Conservation (phyloP, 1,284 basidiomycete genomes). For the Meira nashicola region DNA sequence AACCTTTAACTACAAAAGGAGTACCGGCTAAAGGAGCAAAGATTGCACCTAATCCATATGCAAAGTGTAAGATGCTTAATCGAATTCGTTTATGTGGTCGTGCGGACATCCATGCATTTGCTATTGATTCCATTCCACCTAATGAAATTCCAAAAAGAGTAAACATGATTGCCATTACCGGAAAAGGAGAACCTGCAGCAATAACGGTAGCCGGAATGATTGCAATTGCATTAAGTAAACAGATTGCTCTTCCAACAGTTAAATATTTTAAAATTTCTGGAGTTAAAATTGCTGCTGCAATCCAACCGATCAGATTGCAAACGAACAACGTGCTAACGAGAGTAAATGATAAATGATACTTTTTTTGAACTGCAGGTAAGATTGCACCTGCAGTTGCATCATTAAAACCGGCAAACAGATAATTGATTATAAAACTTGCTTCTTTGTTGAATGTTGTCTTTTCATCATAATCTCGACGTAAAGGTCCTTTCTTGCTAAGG, state of each 20-base stretch:
- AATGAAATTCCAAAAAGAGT: slow-evolving; percentile 20
- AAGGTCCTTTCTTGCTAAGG: no score
- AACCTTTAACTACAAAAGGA: slow-evolving; percentile 20
- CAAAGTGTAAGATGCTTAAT: slow-evolving; percentile 25
- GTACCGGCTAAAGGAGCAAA: slow-evolving; percentile 29
- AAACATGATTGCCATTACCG: slow-evolving; percentile 26
- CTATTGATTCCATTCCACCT: slow-evolving; percentile 20
- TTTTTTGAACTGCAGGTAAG: slow-evolving; percentile 25
- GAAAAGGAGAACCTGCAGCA: slow-evolving; percentile 27
- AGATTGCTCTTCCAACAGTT: slow-evolving; percentile 25
- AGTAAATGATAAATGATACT: slow-evolving; percentile 24
- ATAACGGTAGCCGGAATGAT: slow-evolving; percentile 17
- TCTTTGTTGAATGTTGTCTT: not conserved
- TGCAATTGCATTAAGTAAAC: slow-evolving; percentile 17
- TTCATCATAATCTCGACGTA: not conserved
- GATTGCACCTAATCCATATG: slow-evolving; percentile 35
- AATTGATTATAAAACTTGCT: not conserved
- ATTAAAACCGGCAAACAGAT: slow-evolving; percentile 26
- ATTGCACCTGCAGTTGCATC: slow-evolving; percentile 30
- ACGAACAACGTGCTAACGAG: slow-evolving; percentile 33
- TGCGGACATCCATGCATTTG: slow-evolving; percentile 27
- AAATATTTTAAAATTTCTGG: slow-evolving; percentile 24
- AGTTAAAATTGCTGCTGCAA: slow-evolving; percentile 21
- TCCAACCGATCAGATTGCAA: slow-evolving; percentile 28
- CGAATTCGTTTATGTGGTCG: slow-evolving; percentile 26